phyloP scores from a whole-genome alignment of 1,284 basidiomycete species.

The Tilletia caries region DNA sequence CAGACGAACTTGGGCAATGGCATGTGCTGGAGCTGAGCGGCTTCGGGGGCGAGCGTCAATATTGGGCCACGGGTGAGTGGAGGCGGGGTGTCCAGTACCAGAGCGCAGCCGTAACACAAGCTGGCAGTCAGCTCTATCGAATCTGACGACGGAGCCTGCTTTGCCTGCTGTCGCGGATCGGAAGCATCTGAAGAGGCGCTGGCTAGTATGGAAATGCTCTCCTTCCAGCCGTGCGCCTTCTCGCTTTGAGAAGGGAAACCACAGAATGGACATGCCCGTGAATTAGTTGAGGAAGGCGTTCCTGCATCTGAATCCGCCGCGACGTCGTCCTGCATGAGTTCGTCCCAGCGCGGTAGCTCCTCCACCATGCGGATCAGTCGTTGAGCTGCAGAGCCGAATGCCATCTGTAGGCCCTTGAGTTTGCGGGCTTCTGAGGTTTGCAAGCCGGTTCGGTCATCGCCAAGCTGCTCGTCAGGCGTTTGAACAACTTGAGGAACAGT shows the following conservation, averaged over 20 bases:
- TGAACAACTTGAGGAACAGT: neutral
- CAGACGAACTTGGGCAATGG: conserved; percentile 23
- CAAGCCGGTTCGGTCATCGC: neutral
- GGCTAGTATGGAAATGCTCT: conserved; percentile 32
- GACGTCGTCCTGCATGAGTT: neutral
- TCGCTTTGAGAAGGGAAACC: conserved; percentile 30
- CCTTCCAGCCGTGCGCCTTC: conserved; percentile 38
- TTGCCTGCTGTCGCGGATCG: neutral
- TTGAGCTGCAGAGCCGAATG: conserved; percentile 3
- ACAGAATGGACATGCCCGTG: conserved; percentile 39
- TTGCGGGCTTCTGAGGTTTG: neutral
- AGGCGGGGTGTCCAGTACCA: conserved; percentile 26
- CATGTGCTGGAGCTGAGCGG: conserved; percentile 11
- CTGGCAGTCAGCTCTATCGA: conserved; percentile 15
- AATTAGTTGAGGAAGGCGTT: neutral
- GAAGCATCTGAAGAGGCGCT: neutral
- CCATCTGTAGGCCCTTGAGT: neutral
- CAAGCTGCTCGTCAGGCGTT: neutral
- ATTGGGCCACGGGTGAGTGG: neutral
- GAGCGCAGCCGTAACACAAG: conserved; percentile 33
- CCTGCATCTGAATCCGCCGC: neutral
- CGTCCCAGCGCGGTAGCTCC: conserved; percentile 1
- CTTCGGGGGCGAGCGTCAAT: neutral
- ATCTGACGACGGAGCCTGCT: neutral
- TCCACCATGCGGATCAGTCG: conserved; percentile 1